Evolutionary conservation across 2,329 filamentous ascomycete species (phyloP).

Genomic region (Arthrobotrys sinensis): DNA sequence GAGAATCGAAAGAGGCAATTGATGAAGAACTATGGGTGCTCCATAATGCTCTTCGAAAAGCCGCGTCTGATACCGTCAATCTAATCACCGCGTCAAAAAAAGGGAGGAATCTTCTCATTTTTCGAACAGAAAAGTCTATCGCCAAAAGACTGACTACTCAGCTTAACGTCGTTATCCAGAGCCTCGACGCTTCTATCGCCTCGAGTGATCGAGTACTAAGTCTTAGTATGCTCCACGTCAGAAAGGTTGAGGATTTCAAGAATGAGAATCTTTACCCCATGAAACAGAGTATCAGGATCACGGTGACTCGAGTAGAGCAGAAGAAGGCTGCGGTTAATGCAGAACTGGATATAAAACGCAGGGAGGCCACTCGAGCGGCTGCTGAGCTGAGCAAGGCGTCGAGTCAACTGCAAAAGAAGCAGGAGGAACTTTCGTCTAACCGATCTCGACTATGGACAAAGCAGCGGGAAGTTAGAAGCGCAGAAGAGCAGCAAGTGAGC

Average conservation of each 20-base stretch:
- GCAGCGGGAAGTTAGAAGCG: conserved; percentile 1
- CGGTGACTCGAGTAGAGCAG: conserved; percentile 16
- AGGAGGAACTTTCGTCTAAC: conserved; percentile 25
- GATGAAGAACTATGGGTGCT: conserved; percentile 33
- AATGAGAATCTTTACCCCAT: conserved; percentile 25
- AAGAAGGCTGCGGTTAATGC: conserved; percentile 22
- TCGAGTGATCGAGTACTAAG: conserved; percentile 27
- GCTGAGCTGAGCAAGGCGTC: conserved; percentile 13
- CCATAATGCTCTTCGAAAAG: conserved; percentile 23
- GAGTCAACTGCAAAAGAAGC: conserved; percentile 6
- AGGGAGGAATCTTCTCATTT: conserved; percentile 24
- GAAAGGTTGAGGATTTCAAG: conserved; percentile 33
- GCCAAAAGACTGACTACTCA: conserved; percentile 14
- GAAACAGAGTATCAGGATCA: conserved; percentile 22
- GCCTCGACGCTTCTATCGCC: conserved; percentile 28
- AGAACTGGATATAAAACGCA: conserved; percentile 20
- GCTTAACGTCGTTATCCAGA: conserved; percentile 29
- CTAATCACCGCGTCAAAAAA: conserved; percentile 21
- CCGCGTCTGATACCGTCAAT: conserved; percentile 29
- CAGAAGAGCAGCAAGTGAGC: conserved; percentile 8
- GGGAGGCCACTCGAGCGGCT: conserved; percentile 19
- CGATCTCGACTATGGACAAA: conserved; percentile 11
- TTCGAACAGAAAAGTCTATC: conserved; percentile 15
- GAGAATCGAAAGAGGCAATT: conserved; percentile 27
- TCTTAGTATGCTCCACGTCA: conserved; percentile 33